Conservation (phyloP, 129 eudicot genomes). For the Glebionis coronaria region DNA sequence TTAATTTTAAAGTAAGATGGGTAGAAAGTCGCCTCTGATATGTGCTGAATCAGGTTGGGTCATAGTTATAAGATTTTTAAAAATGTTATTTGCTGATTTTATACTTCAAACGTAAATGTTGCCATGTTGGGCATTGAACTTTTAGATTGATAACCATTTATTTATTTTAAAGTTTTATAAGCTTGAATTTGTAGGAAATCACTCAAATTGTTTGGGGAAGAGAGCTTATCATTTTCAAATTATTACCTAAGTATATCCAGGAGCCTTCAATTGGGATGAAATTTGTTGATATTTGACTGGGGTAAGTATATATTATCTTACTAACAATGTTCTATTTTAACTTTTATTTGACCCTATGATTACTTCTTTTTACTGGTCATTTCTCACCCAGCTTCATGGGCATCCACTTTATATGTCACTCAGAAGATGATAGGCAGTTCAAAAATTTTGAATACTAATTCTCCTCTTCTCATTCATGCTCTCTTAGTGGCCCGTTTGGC, state of each 20-base stretch:
- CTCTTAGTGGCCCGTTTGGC: constrained; percentile 45
- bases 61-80: no score
- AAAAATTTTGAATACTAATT: constrained; percentile 48
- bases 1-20: no score
- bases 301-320: constrained; percentile 43
- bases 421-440: constrained; percentile 40
- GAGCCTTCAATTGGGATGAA: constrained; percentile 51
- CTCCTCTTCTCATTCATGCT: constrained; percentile 72
- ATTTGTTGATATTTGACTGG: constrained; percentile 63
- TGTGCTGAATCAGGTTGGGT: no score
- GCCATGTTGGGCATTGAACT: no score
- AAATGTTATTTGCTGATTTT: no score
- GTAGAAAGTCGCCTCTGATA: no score
- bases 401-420: constrained; percentile 52
- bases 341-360: background rate
- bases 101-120: no score
- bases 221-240: no score
- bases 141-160: no score
- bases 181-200: no score
- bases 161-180: no score
- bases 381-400: constrained; percentile 53
- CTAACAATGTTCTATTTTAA: background rate
- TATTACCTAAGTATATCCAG: background rate
- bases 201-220: no score
- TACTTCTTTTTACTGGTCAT: background rate